Base-by-base conservation (phyloP, 1,284 basidiomycete genomes). In the Xerocomus cyaneibrunnescens region DNA sequence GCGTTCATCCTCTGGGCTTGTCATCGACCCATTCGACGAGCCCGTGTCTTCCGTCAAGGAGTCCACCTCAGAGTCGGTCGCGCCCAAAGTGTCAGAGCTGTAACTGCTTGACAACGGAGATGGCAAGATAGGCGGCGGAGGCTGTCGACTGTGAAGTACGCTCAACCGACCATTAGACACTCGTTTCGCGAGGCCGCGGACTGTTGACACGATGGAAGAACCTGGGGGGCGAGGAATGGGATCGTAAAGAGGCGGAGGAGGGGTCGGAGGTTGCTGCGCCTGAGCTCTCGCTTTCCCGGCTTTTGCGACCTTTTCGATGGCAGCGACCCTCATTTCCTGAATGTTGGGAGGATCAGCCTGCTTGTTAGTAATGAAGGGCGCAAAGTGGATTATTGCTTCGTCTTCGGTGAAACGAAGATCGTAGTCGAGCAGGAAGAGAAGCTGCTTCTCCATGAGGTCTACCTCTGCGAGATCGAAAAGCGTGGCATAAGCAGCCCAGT, bases 361-460 rank as follows among this genome's bases (percentile, higher is more conserved):
- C 34, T 46, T 51, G 50, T 58, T 57, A 22, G 67, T 54, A 62
- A 90, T 77, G 72, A 91, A 86, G 4, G 81, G 81, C 6, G 77
- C 74, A 63, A 89, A 87, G 48, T 76, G 71, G 41, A 70, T 67
- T 58, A 87, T 77, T 14, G 87, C 84, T 63, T 94, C 90, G 35
- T 74, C 70, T 72, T 96, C 94, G 60, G 82, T 79, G 72, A 96
- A 93, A 39, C 87, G 83, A 45, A 97, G 82, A 68, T 96, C 89
- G 64, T 89, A 96, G 72, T 94, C 89, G 57, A 97, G 82, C 52
- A 97, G 77, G 71, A 80, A 88, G 48, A 97, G 80, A 28, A 97
- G 80, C 72, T 98, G 94, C 74, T 88, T 91, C 77, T 98, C 95
- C 95, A 98, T 98, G 59, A 95, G 78, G 73, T 96, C 98, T 72